Percentiles rank a stretch among this genome's conserved stretches.
Conservation (phyloP, 169 alveolate species). For the Besnoitia besnoiti region DNA sequence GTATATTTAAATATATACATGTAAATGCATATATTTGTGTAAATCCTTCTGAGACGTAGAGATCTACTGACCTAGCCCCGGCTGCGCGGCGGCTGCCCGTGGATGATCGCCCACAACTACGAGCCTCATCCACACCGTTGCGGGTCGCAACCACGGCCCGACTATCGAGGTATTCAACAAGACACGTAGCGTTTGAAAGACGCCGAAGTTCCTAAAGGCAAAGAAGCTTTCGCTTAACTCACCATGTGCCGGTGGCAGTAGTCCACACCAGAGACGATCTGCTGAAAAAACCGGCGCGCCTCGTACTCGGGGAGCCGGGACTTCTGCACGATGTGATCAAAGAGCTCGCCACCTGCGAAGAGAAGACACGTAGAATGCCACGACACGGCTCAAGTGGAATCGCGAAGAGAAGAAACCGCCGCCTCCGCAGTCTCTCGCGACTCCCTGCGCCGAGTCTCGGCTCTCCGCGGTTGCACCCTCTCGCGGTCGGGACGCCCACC, state of each 20-base stretch:
- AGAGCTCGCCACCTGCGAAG: constrained; percentile 89
- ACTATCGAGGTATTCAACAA: too few species aligned
- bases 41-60: too few species aligned
- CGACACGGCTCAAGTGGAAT: background rate
- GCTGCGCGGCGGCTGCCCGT: too few species aligned
- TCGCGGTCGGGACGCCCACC: background rate
- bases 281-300: constrained; percentile 90
- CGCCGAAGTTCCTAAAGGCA: too few species aligned
- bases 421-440: too few species aligned
- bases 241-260: constrained; percentile 82
- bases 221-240: background rate
- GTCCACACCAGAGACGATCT: constrained; percentile 92
- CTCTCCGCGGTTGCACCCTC: too few species aligned
- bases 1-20: background rate
- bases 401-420: background rate
- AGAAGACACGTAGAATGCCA: background rate
- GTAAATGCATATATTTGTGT: background rate
- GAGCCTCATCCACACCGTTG: too few species aligned
- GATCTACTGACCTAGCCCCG: too few species aligned
- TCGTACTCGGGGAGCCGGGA: constrained; percentile 74
- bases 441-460: too few species aligned
- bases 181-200: too few species aligned
- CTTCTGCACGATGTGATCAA: constrained; percentile 88
- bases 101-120: too few species aligned
- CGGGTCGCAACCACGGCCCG: too few species aligned